phyloP scores from a whole-genome alignment of 805 yeast species.

The Lachancea fermentati region DNA sequence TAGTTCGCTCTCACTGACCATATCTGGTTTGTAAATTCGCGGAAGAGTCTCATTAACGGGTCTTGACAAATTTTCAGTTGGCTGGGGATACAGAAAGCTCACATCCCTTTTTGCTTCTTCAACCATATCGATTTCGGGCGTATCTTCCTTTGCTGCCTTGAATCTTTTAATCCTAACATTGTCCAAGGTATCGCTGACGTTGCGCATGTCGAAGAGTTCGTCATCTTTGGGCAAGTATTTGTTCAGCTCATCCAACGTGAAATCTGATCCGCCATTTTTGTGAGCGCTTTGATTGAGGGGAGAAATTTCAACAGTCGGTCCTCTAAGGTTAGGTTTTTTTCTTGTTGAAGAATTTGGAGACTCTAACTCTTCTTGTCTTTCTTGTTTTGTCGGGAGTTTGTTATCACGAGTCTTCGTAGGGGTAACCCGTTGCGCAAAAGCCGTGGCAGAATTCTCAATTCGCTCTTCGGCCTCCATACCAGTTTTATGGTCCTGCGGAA shows the following conservation, averaged over 20 bases:
- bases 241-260: slow-evolving; percentile 15
- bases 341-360: not conserved
- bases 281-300: not conserved
- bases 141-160: slow-evolving; percentile 7
- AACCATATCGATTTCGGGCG: slow-evolving; percentile 7
- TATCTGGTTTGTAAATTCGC: slow-evolving; percentile 21
- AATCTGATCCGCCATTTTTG: slow-evolving; percentile 1
- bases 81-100: slow-evolving; percentile 1
- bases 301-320: not conserved
- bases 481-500: not conserved
- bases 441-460: not conserved
- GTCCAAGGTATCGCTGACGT: slow-evolving; percentile 22
- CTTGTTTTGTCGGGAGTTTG: not conserved
- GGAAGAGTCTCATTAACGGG: slow-evolving; percentile 28
- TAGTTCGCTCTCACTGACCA: slow-evolving; percentile 13
- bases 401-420: not conserved
- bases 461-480: not conserved
- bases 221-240: slow-evolving; percentile 16
- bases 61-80: slow-evolving; percentile 19
- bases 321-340: not conserved
- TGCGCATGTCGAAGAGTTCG: slow-evolving; percentile 21
- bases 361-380: not conserved
- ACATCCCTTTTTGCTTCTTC: not conserved
- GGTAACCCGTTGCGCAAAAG: not conserved
- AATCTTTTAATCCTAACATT: slow-evolving; percentile 19